phyloP scores from a whole-genome alignment of 768 basidiomycete genomes.

The Phylloporus rhodoxanthus region DNA sequence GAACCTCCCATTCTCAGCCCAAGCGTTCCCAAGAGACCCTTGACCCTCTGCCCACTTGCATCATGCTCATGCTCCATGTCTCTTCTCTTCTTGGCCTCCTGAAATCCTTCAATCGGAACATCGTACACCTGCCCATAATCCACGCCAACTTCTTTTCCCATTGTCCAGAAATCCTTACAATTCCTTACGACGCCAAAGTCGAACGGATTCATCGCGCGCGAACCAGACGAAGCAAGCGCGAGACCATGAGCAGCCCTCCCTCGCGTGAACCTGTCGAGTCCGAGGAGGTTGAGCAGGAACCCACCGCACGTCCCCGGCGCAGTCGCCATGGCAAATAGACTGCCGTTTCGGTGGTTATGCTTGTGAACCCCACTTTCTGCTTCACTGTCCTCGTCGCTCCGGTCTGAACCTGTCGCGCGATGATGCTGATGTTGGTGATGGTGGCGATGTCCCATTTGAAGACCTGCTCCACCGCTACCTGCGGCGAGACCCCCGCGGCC shows the following conservation, averaged over 20 bases:
- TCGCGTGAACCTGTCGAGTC: slow-evolving; percentile 90
- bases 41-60: slow-evolving; percentile 33
- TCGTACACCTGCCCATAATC: slow-evolving; percentile 89
- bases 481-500: slow-evolving; percentile 72
- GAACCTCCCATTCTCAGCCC: slow-evolving; percentile 35
- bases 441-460: slow-evolving; percentile 80
- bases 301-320: slow-evolving; percentile 33
- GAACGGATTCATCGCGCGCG: slow-evolving; percentile 84
- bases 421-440: slow-evolving; percentile 17
- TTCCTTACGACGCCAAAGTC: slow-evolving; percentile 74
- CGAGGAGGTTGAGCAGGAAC: slow-evolving; percentile 87
- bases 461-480: slow-evolving; percentile 45
- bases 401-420: slow-evolving; percentile 35
- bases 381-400: slow-evolving; percentile 41
- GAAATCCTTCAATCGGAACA: slow-evolving; percentile 80
- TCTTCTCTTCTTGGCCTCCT: slow-evolving; percentile 59
- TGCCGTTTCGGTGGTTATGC: slow-evolving; percentile 43
- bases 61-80: slow-evolving; percentile 52
- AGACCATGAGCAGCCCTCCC: slow-evolving; percentile 87
- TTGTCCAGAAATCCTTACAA: slow-evolving; percentile 93
- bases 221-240: slow-evolving; percentile 46
- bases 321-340: slow-evolving; percentile 30
- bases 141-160: slow-evolving; percentile 78
- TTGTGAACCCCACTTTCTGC: slow-evolving; percentile 31
- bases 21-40: slow-evolving; percentile 33